Evolutionary conservation across 768 basidiomycete species (phyloP).

Genomic region (Tubosaeta sp.): DNA sequence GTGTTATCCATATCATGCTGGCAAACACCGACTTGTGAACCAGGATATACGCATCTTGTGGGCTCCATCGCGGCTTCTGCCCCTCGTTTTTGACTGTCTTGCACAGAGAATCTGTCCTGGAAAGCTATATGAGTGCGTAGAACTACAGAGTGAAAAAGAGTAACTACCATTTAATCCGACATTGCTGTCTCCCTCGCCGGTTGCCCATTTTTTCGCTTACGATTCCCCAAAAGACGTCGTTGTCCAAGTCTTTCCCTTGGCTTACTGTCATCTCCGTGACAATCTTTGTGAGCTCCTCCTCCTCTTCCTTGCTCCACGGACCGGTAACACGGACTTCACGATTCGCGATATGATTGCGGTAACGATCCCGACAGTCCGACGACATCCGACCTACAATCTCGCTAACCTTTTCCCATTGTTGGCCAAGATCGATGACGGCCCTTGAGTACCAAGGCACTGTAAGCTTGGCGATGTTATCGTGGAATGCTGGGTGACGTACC

Average conservation of each 20-base stretch:
- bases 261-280: conserved; percentile 71
- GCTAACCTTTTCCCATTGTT: conserved; percentile 80
- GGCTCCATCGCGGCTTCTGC: conserved; percentile 65
- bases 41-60: conserved; percentile 73
- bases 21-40: conserved; percentile 60
- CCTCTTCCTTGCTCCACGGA: conserved; percentile 78
- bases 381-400: conserved; percentile 67
- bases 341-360: conserved; percentile 75
- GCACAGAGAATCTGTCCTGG: conserved; percentile 73
- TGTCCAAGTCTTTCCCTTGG: conserved; percentile 68
- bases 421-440: conserved; percentile 64
- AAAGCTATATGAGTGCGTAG: not conserved
- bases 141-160: conserved; percentile 3
- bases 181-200: conserved; percentile 74
- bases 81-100: conserved; percentile 72
- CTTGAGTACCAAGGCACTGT: conserved; percentile 33
- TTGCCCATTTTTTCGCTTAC: conserved; percentile 77
- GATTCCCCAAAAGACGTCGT: conserved; percentile 79
- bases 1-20: not conserved
- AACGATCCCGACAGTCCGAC: conserved; percentile 80
- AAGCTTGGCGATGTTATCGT: conserved; percentile 1
- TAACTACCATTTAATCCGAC: conserved; percentile 80
- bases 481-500: conserved; percentile 39
- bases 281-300: conserved; percentile 67
- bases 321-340: conserved; percentile 61